Base-by-base conservation (phyloP, 2,329 filamentous ascomycete genomes). In the Lachnellula hyalina region DNA sequence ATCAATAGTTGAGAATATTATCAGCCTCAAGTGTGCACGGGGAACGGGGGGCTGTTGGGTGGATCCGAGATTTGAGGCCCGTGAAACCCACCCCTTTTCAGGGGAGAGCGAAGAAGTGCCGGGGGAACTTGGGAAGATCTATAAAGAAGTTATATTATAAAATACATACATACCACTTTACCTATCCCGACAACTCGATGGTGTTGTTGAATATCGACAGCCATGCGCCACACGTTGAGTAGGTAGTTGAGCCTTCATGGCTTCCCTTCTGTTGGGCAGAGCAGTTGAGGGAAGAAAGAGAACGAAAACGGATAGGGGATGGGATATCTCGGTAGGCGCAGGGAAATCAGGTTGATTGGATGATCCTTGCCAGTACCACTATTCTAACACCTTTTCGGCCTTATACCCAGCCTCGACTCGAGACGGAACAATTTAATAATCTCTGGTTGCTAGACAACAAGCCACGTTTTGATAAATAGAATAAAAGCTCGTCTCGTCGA, bases 371-470 rank as follows among this genome's bases (percentile, higher is more conserved):
- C 19, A 45, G 44, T 19, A 34, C 54, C 54, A 51, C 40, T 19
- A 15, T 11, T 23, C 47, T 40, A 44, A 14, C 23, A 17, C 34
- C 17, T 17, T 40, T 46, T 25, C 17, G 51, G 54, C 19, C 34
- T 38, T 17, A 34, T 17, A 17, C 17, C 36, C 41, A 44, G 41
- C 53, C 49, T 51, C 52, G 56, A 46, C 50, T 50, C 56, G 52
- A 44, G 53, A 50, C 50, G 42, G 58, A 53, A 55, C 56, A 57
- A 61, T 59, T 61, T 60, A 53, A 55, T 58, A 57, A 61, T 59
- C 61, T 60, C 51, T 25, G 48, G 51, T 49, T 52, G 32, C 55
- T 46, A 56, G 53, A 50, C 44, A 49, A 38, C 25, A 35, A 35
- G 49, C 12, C 15, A n/a, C 11, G 17, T 32, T 35, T 25, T 36